phyloP scores from a whole-genome alignment of 257 asterid genomes.

The Buddleja alternifolia region DNA sequence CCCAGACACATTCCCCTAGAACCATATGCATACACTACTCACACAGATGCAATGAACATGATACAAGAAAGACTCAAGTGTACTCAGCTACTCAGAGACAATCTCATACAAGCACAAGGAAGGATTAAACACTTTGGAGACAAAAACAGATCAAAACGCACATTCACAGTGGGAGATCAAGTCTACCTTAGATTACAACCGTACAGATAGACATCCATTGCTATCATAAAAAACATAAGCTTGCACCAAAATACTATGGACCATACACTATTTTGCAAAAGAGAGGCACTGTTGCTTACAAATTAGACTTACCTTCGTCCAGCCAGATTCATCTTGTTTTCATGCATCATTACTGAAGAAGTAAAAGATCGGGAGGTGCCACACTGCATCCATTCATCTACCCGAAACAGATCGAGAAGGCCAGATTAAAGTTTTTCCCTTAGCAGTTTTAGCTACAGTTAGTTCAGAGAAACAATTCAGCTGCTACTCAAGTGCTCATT shows the following conservation, averaged over 20 bases:
- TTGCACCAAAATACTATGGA: not conserved
- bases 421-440: not conserved
- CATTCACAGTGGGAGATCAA: not conserved
- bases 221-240: not conserved
- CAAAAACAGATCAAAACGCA: not conserved
- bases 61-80: not conserved
- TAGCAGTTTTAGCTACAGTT: not conserved
- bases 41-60: not conserved
- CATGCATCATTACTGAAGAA: not conserved
- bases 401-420: not conserved
- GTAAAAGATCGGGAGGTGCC: no score
- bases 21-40: not conserved
- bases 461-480: not conserved
- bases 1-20: accelerated
- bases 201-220: not conserved
- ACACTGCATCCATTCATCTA: not conserved
- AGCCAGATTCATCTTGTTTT: not conserved
- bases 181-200: no score
- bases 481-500: not conserved
- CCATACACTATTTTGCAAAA: not conserved
- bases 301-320: not conserved
- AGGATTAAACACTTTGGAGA: not conserved
- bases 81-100: not conserved
- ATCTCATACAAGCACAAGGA: not conserved
- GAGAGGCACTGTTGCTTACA: not conserved